Percentiles rank a stretch among this genome's conserved stretches.
phyloP scores from a whole-genome alignment of 1,284 basidiomycete species.

The Pseudozyma tsukubaensis region DNA sequence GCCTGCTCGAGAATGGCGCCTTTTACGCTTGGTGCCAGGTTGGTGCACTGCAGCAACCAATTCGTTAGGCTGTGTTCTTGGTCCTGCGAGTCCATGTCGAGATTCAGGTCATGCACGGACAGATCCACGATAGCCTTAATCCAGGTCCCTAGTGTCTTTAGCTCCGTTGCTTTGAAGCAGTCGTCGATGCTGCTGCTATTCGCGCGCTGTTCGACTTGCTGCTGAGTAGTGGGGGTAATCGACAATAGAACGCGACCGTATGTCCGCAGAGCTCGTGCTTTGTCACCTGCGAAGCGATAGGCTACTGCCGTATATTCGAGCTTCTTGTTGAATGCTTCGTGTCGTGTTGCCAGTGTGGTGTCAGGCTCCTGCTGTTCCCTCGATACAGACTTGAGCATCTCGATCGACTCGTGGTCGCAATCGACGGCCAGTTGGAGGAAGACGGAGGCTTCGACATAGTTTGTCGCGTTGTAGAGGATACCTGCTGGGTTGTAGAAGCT shows the following conservation, averaged over 20 bases:
- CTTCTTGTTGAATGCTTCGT: conserved; percentile 29
- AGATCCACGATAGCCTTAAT: conserved; percentile 44
- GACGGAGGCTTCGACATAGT: conserved; percentile 54
- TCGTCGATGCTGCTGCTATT: conserved; percentile 18
- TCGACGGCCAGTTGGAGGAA: conserved; percentile 61
- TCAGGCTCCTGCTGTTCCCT: conserved; percentile 16
- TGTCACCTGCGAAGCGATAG: conserved; percentile 35
- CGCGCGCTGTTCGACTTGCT: conserved; percentile 10
- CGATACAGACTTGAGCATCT: conserved; percentile 3
- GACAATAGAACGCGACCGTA: conserved; percentile 22
- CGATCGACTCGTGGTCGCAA: conserved; percentile 31
- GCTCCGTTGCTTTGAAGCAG: conserved; percentile 18
- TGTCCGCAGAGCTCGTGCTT: conserved; percentile 20
- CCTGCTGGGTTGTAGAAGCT: conserved; percentile 69
- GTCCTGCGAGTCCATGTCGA: conserved; percentile 25
- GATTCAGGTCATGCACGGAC: conserved; percentile 42
- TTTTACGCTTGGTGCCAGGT: conserved; percentile 11
- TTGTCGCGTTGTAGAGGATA: conserved; percentile 66
- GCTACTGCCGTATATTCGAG: conserved; percentile 48
- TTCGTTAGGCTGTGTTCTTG: conserved; percentile 19
- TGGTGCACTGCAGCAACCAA: conserved; percentile 12
- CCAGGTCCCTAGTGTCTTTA: conserved; percentile 11
- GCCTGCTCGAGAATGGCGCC: conserved; percentile 52
- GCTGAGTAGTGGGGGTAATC: not conserved
- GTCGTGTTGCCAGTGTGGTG: conserved; percentile 9